These are phyloP conservation scores for Wallacemonas rigidus DNA, from an alignment of 208 protist species.

Conservation along the genomic window DNA sequence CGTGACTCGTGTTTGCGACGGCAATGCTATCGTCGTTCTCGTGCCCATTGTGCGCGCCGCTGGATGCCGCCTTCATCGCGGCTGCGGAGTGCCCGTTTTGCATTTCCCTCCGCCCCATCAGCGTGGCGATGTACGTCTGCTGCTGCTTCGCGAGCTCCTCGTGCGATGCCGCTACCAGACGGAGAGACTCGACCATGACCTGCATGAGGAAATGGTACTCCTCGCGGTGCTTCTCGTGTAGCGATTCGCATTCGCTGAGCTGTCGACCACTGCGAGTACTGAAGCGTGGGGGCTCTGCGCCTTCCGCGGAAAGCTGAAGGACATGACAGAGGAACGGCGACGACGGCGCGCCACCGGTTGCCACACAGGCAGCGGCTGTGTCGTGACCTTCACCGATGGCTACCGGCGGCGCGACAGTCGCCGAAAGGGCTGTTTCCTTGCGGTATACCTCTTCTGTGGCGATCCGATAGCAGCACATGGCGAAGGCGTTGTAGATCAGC, in stretches of 20 bases:
- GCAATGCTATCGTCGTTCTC: conserved; percentile 1
- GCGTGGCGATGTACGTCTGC: not conserved
- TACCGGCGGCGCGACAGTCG: not conserved
- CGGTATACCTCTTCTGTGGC: not conserved
- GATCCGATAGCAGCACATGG: conserved; percentile 12
- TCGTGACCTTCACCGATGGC: too few relatives aligned
- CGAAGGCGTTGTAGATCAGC: conserved; percentile 32
- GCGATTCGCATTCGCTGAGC: conserved; percentile 64
- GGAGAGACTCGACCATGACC: conserved; percentile 47
- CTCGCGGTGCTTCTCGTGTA: conserved; percentile 68
- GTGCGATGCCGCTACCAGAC: conserved; percentile 48
- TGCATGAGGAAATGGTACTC: conserved; percentile 74
- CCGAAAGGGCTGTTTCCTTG: not conserved
- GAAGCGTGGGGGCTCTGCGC: conserved; percentile 32
- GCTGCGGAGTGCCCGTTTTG: not conserved
- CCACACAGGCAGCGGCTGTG: too few relatives aligned
- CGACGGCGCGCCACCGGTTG: not conserved
- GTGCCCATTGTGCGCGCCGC: not conserved
- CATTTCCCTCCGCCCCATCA: conserved; percentile 2
- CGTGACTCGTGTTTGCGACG: not conserved
- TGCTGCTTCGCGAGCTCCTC: conserved; percentile 5
- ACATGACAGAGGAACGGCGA: conserved; percentile 14
- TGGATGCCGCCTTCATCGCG: not conserved
- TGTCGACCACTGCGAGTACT: conserved; percentile 39
- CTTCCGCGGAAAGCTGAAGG: conserved; percentile 43